Evolutionary conservation across 805 yeast genomes (phyloP).

Genomic region (Zygosaccharomyces bailii): DNA sequence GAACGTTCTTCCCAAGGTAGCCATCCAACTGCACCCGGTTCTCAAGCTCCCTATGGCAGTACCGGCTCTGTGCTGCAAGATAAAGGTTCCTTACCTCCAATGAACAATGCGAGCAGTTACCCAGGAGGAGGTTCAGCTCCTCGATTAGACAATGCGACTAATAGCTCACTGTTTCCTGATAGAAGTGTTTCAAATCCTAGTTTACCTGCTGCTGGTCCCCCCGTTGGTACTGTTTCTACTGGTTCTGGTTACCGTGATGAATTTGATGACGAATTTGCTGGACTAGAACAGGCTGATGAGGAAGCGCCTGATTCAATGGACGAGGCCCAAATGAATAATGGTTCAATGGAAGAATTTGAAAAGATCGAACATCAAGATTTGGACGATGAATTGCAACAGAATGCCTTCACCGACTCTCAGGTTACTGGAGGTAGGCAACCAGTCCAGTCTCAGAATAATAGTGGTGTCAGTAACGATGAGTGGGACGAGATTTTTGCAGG

Average conservation of each 20-base stretch:
- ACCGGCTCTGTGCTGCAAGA: background rate
- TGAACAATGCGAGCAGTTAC: background rate
- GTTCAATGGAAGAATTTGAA: slow-evolving; percentile 27
- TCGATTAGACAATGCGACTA: background rate
- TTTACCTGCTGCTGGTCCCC: slow-evolving; percentile 1
- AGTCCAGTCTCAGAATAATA: background rate
- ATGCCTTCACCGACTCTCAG: slow-evolving; percentile 23
- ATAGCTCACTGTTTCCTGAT: background rate
- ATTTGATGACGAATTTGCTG: slow-evolving; percentile 45
- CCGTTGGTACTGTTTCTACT: slow-evolving; percentile 9
- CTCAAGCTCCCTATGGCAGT: background rate
- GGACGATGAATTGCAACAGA: slow-evolving; percentile 26
- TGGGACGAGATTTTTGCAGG: slow-evolving; percentile 96
- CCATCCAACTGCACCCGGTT: slow-evolving; percentile 1
- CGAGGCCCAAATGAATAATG: slow-evolving; percentile 23
- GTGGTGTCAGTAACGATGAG: slow-evolving; percentile 54
- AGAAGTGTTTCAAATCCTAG: slow-evolving; percentile 1
- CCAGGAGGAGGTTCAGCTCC: background rate
- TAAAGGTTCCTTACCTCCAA: background rate
- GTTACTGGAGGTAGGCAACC: slow-evolving; percentile 5
- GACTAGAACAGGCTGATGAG: slow-evolving; percentile 42
- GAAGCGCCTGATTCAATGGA: slow-evolving; percentile 36
- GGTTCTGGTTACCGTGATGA: slow-evolving; percentile 18
- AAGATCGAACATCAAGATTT: slow-evolving; percentile 27
- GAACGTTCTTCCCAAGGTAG: slow-evolving; percentile 22